Evolutionary conservation across 345 rosid species (phyloP).

Genomic region (Pistacia vera): DNA sequence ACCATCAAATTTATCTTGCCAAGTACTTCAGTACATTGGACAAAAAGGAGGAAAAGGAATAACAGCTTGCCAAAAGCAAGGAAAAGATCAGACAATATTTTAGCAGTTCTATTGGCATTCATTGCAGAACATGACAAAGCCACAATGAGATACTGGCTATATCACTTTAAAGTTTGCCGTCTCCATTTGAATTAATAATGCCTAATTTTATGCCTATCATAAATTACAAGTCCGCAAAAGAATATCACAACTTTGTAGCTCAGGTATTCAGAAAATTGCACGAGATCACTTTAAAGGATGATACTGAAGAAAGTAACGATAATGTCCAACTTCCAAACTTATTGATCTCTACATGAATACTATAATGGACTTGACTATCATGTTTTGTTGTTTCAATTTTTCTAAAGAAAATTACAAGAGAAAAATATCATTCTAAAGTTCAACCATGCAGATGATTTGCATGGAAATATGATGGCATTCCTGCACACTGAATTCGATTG

Average conservation of each 20-base stretch:
- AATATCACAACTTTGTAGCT: not conserved
- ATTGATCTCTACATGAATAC: not conserved
- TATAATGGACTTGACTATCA: not conserved
- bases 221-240: not conserved
- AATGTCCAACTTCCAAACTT: not conserved
- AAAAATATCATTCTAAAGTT: not conserved
- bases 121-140: not conserved
- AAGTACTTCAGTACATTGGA: not conserved
- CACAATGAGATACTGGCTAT: not conserved
- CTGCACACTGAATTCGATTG: not conserved
- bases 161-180: not conserved
- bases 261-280: not conserved
- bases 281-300: not conserved
- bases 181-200: not conserved
- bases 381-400: not conserved
- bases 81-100: not conserved
- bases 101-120: not conserved
- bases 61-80: not conserved
- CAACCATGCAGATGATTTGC: not conserved
- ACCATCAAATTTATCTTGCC: not conserved
- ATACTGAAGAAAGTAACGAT: not conserved
- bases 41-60: not conserved
- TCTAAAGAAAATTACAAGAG: not conserved
- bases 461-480: not conserved
- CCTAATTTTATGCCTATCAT: not conserved